Conservation (phyloP, 73 alveolate species). For the Diophrys sp. region DNA sequence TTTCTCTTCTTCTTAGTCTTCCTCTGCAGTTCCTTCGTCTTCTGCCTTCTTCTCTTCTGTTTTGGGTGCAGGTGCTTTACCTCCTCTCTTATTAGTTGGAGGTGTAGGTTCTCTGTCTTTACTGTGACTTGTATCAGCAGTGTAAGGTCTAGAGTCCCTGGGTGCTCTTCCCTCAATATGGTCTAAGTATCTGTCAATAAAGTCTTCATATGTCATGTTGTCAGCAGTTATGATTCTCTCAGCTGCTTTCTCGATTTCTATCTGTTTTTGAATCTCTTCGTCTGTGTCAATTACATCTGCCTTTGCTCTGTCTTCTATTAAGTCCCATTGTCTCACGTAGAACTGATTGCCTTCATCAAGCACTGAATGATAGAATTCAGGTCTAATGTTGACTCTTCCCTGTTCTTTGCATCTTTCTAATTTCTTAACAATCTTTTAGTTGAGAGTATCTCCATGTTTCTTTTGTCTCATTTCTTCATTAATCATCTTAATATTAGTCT, state of each 20-base stretch:
- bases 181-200: conserved; percentile 34
- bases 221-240: conserved; percentile 8
- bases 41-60: conserved; percentile 19
- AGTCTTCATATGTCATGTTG: conserved; percentile 35
- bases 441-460: conserved; percentile 41
- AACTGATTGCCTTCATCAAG: conserved; percentile 23
- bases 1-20: conserved; percentile 18
- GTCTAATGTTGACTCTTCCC: conserved; percentile 28
- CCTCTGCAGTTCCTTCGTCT: conserved; percentile 6
- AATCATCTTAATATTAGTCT: conserved; percentile 29
- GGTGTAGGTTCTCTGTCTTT: background rate
- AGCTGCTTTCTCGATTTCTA: background rate
- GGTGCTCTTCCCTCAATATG: conserved; percentile 46
- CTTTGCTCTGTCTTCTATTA: background rate
- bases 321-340: conserved; percentile 32
- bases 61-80: conserved; percentile 13
- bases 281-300: conserved; percentile 9
- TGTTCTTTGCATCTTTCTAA: conserved; percentile 19
- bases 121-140: conserved; percentile 2
- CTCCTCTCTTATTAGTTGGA: conserved; percentile 8
- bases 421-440: conserved; percentile 35
- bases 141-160: background rate
- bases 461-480: conserved; percentile 56
- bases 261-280: conserved; percentile 12
- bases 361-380: conserved; percentile 32